Conservation (phyloP, 306 rosid genomes). For the Malus domestica region ASM211411v1 NC_041790.1:5508001-5508500, state of each 20-base stretch:
- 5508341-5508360: constrained; percentile 49
- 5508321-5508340: constrained; percentile 62
- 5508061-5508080: constrained; percentile 45
- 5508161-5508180: constrained; percentile 49
- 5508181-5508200: constrained; percentile 57
- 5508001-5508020: constrained; percentile 51
- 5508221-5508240: too few species aligned
- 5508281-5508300: constrained; percentile 51
- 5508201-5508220: not conserved
- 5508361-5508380: constrained; percentile 75
- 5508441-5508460: constrained; percentile 67
- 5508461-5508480: constrained; percentile 48
- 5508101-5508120: constrained; percentile 53
- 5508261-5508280: constrained; percentile 38
- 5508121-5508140: constrained; percentile 33
- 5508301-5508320: constrained; percentile 77
- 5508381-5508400: constrained; percentile 49
- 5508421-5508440: constrained; percentile 38
- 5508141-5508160: constrained; percentile 40
- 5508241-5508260: constrained; percentile 32
- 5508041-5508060: constrained; percentile 68
- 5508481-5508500: constrained; percentile 50
- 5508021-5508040: constrained; percentile 39
- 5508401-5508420: constrained; percentile 37
- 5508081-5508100: constrained; percentile 49